A percentile compares a stretch with the other conserved stretches of the same genome.
phyloP scores from a whole-genome alignment of 352 stramenopile genomes.

The Phytophthora brassicae region DNA sequence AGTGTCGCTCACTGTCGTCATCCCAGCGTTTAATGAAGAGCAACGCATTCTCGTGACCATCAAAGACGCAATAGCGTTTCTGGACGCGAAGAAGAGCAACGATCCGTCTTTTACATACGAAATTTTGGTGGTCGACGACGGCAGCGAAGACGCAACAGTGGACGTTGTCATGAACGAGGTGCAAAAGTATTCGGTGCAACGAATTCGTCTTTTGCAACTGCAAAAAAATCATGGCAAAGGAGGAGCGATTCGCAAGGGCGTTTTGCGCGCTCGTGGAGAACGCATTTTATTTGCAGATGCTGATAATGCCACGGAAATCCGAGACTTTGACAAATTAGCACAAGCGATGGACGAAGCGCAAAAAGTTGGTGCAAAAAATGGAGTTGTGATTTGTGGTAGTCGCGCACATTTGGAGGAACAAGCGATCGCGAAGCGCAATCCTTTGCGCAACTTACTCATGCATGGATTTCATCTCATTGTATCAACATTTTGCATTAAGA shows the following conservation, averaged over 20 bases:
- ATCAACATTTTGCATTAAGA: slow-evolving; percentile 79
- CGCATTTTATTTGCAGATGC: slow-evolving; percentile 91
- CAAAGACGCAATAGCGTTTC: slow-evolving; percentile 84
- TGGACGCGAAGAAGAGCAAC: slow-evolving; percentile 60
- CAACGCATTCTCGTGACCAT: slow-evolving; percentile 92
- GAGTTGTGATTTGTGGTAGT: slow-evolving; percentile 89
- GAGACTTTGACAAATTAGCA: slow-evolving; percentile 85
- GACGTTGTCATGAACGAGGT: slow-evolving; percentile 66
- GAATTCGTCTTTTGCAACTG: slow-evolving; percentile 79
- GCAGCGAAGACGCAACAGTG: slow-evolving; percentile 84
- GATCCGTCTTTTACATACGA: slow-evolving; percentile 70
- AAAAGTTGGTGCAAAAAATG: slow-evolving; percentile 19
- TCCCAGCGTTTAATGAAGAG: slow-evolving; percentile 96
- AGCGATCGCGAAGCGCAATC: slow-evolving; percentile 82
- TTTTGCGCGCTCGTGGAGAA: slow-evolving; percentile 81
- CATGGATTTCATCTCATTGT: slow-evolving; percentile 93
- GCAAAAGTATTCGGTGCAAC: slow-evolving; percentile 39
- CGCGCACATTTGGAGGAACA: slow-evolving; percentile 88
- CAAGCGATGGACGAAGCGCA: slow-evolving; percentile 46
- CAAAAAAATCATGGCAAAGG: slow-evolving; percentile 92
- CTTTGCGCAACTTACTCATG: slow-evolving; percentile 91
- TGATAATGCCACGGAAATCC: slow-evolving; percentile 92
- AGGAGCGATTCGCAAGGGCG: slow-evolving; percentile 86
- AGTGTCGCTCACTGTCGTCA: slow-evolving; percentile 87
- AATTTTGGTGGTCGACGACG: slow-evolving; percentile 94